These are phyloP conservation scores for Calonectria honghensis DNA, from an alignment of 2,329 filamentous ascomycete species.

Conservation along the genomic window DNA sequence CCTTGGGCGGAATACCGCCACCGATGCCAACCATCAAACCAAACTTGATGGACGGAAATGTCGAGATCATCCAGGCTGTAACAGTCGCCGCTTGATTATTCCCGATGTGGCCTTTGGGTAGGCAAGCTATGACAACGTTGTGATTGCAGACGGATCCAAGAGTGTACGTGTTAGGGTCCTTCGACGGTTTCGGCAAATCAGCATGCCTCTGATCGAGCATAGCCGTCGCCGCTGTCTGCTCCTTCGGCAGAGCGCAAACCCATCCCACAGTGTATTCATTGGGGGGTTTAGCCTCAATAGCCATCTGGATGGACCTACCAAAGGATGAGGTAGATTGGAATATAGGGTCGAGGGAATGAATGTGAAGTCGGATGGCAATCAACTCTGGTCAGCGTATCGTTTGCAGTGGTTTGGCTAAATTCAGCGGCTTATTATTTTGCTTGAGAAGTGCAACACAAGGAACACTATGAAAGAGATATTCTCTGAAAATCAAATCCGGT, in stretches of 20 bases:
- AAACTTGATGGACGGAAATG: constrained; percentile 14
- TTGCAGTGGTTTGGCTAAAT: too few relatives aligned
- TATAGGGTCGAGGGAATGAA: too few relatives aligned
- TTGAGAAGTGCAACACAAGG: too few relatives aligned
- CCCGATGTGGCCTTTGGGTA: not conserved
- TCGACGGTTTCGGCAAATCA: not conserved
- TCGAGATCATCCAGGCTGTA: not conserved
- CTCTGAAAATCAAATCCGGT: too few relatives aligned
- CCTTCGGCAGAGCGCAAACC: constrained; percentile 39
- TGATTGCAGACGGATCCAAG: constrained; percentile 28
- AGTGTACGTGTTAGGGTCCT: constrained; percentile 32
- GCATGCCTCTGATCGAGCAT: constrained; percentile 33
- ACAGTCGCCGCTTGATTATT: not conserved
- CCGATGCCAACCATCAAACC: constrained; percentile 28
- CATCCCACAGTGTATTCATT: constrained; percentile 37
- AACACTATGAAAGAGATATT: too few relatives aligned
- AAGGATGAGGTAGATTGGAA: too few relatives aligned
- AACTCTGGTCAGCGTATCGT: too few relatives aligned
- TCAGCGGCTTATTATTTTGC: too few relatives aligned
- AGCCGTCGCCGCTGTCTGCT: constrained; percentile 28
- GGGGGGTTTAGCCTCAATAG: too few relatives aligned
- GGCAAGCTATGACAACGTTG: constrained; percentile 28
- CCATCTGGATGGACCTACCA: too few relatives aligned
- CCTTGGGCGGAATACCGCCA: constrained; percentile 5
- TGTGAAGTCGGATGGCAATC: too few relatives aligned